These are phyloP conservation scores for Pythium sukuiense DNA, from an alignment of 352 stramenopile species.

Conservation along the genomic window DNA sequence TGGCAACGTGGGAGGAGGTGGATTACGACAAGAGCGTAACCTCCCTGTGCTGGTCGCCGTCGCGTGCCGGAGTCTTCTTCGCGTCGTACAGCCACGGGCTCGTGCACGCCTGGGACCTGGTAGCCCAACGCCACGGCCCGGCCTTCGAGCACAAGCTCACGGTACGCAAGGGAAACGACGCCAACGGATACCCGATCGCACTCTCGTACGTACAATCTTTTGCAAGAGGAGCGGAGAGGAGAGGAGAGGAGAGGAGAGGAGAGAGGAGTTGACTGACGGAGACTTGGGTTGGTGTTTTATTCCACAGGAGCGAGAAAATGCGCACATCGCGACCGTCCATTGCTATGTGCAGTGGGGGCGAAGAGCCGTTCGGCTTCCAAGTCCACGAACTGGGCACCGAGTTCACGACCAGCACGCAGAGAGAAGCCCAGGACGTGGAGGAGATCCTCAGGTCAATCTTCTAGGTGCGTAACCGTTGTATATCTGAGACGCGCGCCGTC, in stretches of 20 bases:
- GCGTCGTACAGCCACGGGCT: conserved; percentile 47
- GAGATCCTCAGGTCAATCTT: conserved; percentile 25
- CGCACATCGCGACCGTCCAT: conserved; percentile 50
- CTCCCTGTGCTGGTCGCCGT: conserved; percentile 51
- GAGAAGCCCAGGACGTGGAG: conserved; percentile 23
- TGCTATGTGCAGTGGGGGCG: conserved; percentile 28
- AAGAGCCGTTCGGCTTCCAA: conserved; percentile 30
- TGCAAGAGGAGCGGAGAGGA: too few species aligned
- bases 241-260: too few species aligned
- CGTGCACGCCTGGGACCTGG: conserved; percentile 56
- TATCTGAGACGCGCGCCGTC: too few species aligned
- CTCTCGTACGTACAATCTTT: conserved; percentile 31
- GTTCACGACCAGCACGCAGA: conserved; percentile 19
- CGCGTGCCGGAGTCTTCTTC: conserved; percentile 53
- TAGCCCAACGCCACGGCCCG: conserved; percentile 38
- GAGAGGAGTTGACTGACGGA: neutral
- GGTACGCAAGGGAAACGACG: conserved; percentile 15
- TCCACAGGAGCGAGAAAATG: conserved; percentile 45
- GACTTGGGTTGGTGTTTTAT: neutral
- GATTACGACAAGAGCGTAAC: conserved; percentile 41
- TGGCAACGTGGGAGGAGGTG: conserved; percentile 59
- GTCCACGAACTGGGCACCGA: conserved; percentile 29
- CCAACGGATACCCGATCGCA: conserved; percentile 24
- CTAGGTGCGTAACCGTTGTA: too few species aligned
- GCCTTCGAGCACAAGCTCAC: conserved; percentile 36